Evolutionary conservation across 2,329 filamentous ascomycete species (phyloP), one percentile per base, ranked within the genome.

Genomic region (Proliferodiscus dingleyae): DNA sequence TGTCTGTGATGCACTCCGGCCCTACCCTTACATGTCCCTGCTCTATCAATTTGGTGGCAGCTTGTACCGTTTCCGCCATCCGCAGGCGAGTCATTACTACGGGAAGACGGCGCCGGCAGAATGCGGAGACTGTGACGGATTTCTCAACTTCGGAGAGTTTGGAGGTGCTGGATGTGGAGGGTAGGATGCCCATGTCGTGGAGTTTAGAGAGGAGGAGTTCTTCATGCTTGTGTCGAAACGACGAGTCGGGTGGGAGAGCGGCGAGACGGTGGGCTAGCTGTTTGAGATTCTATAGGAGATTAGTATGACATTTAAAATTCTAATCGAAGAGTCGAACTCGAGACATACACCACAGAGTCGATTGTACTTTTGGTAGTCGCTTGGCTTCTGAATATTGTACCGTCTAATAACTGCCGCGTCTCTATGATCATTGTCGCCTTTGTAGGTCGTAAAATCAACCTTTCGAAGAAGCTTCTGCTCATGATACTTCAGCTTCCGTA

Each of bases 371-470:
- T 74, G 80, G 70, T 96, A 95, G 68, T 95, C 90, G 61, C 87
- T 80, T 7, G 87, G 83, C 66, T 94, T 89, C 64, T 91, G 87
- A 62, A 97, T 89, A 70, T 87, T 86, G 69, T 98, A 98, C 52
- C 90, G 83, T 46, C 89, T 81, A 51, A 87, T 78, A 49, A 97
- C 80, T 37, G 75, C 71, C 45, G 88, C 81, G 69, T 91, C 87
- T 65, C 91, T 85, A 71, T 98, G 93, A 59, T 81, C 77, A 62
- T 85, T 80, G 71, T 97, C 90, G 62, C 83, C 83, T 69, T 93
- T 93, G 76, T 91, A 95, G 63, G 85, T 93, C 66, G 90, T 83
- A 70, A 98, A 95, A 71, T 98, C 90, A 68, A 93, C 89, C 65
- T 91, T 91, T 61, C 78, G 76, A 55, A 97, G 80, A 64, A 97